Evolutionary conservation across 495 filamentous ascomycete genomes (phyloP).

Genomic region (Echria macrotheca): DNA sequence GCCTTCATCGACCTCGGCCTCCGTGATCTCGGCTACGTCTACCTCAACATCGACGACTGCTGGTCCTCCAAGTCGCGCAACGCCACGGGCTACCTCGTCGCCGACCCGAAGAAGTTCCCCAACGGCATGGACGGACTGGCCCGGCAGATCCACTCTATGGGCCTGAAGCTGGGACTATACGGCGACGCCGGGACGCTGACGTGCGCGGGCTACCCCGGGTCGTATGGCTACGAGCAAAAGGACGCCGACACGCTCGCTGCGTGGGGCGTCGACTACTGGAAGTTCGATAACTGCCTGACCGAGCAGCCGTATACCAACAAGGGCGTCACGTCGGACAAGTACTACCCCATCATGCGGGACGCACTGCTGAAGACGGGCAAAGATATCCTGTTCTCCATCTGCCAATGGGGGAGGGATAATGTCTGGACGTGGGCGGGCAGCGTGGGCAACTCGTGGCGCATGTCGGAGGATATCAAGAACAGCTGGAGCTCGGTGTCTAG

Average conservation of each 20-base stretch:
- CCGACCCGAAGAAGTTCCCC: constrained; percentile 22
- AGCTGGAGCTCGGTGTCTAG: constrained; percentile 42
- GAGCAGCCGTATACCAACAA: neutral
- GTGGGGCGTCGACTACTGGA: constrained; percentile 1
- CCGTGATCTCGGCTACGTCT: constrained; percentile 60
- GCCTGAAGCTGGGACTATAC: constrained; percentile 32
- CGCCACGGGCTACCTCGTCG: constrained; percentile 42
- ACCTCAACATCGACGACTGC: constrained; percentile 61
- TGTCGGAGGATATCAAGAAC: constrained; percentile 45
- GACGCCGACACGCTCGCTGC: constrained; percentile 40
- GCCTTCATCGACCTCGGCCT: constrained; percentile 28
- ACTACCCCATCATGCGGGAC: constrained; percentile 54
- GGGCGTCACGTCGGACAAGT: constrained; percentile 37
- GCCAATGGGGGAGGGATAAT: constrained; percentile 53
- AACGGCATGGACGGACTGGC: constrained; percentile 25
- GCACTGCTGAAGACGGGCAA: constrained; percentile 52
- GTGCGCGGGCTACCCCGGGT: constrained; percentile 32
- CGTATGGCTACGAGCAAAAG: constrained; percentile 36
- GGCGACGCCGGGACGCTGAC: constrained; percentile 27
- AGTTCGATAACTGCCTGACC: neutral
- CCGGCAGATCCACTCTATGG: constrained; percentile 24
- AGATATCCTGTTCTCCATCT: constrained; percentile 59
- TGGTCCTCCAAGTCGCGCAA: constrained; percentile 52
- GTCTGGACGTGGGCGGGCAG: constrained; percentile 48
- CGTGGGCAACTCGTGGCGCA: constrained; percentile 52